These are phyloP conservation scores for Prunus persica DNA, from an alignment of 306 rosid species.

Conservation along the genomic window DNA sequence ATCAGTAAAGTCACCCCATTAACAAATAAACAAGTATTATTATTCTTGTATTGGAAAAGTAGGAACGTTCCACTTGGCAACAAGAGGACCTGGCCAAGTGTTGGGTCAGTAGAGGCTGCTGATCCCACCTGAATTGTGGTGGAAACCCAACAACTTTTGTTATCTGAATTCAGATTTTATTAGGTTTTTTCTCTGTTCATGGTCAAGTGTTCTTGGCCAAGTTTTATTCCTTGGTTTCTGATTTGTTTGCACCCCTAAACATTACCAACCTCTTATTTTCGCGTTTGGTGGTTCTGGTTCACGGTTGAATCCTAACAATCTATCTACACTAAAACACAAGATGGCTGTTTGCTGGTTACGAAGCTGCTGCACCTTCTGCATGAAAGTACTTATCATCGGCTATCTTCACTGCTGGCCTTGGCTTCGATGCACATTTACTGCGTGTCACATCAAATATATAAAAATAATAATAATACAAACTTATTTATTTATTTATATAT, in stretches of 20 bases:
- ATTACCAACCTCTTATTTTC: not conserved
- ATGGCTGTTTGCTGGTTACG: not conserved
- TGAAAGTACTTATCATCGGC: not conserved
- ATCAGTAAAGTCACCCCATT: not conserved
- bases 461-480: no score
- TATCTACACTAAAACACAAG: not conserved
- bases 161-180: not conserved
- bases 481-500: not conserved
- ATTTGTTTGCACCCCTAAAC: not conserved
- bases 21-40: not conserved
- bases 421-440: not conserved
- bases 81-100: not conserved
- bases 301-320: not conserved
- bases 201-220: no score
- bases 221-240: not conserved
- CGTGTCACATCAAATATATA: conserved; percentile 2
- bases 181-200: no score
- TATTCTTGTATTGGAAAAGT: not conserved
- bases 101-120: conserved; percentile 4
- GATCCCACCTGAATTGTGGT: not conserved
- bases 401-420: no score
- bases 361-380: not conserved
- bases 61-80: not conserved
- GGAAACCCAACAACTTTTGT: not conserved
- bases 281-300: not conserved